Percentiles rank a stretch among this genome's conserved stretches.
These are phyloP conservation scores for Acacia acuminata DNA, from an alignment of 306 rosid species.

Conservation along the genomic window DNA sequence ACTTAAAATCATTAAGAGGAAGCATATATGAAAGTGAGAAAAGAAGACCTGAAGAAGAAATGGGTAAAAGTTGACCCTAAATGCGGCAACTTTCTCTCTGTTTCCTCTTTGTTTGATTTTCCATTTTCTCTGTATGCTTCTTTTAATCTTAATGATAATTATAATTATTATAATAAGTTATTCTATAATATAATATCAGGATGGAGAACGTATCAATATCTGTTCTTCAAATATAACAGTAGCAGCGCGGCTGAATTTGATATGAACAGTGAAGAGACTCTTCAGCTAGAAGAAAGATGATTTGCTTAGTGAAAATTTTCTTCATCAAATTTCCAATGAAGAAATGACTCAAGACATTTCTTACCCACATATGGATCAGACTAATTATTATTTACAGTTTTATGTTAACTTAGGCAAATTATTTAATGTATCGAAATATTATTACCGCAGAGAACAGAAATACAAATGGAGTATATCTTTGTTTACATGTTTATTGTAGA, in stretches of 20 bases:
- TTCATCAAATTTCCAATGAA: neutral
- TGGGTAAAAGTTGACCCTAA: neutral
- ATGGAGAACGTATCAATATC: neutral
- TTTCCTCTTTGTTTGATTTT: neutral
- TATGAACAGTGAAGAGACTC: neutral
- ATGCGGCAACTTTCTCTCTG: neutral
- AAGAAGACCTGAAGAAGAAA: neutral
- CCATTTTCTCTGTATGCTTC: neutral
- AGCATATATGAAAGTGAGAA: neutral
- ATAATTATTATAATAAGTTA: no score
- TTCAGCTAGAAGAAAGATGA: neutral
- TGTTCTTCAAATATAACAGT: neutral
- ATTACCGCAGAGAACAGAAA: neutral
- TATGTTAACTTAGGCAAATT: neutral
- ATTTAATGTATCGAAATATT: neutral
- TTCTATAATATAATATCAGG: neutral
- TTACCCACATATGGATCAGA: neutral
- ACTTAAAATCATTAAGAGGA: neutral
- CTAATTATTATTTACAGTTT: neutral
- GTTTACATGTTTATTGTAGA: neutral
- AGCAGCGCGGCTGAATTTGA: neutral
- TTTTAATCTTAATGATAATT: neutral
- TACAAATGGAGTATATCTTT: neutral
- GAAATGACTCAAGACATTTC: neutral
- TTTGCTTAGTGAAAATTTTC: neutral